These are phyloP conservation scores for Irpex lacteus DNA, from an alignment of 1,284 basidiomycete species.

Conservation along the genomic window DNA sequence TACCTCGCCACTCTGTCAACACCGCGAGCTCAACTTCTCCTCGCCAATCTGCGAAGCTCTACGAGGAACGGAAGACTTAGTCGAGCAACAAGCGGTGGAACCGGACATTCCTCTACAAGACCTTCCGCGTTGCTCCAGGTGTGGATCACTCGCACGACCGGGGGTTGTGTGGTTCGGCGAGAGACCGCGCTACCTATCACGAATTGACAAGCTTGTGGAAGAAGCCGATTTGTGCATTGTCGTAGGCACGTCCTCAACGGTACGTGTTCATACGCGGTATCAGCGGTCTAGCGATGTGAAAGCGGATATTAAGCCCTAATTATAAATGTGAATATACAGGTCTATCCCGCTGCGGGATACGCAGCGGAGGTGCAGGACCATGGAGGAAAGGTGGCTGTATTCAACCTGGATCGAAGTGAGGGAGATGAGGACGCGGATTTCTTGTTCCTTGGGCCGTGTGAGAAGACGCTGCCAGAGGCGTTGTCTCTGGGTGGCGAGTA, in stretches of 20 bases:
- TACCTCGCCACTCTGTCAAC: conserved; percentile 38
- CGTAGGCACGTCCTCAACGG: conserved; percentile 62
- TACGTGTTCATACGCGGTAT: conserved; percentile 25
- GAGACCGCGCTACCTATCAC: conserved; percentile 38
- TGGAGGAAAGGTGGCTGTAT: conserved; percentile 54
- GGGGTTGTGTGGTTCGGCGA: conserved; percentile 72
- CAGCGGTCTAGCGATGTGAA: not conserved
- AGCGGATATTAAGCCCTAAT: not conserved
- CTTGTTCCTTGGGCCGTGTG: conserved; percentile 46
- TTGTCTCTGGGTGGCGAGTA: conserved; percentile 17
- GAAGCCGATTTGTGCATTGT: conserved; percentile 59
- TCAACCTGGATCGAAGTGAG: conserved; percentile 50
- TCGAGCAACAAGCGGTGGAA: conserved; percentile 36
- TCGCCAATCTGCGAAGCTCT: conserved; percentile 54
- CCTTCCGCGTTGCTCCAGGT: conserved; percentile 52
- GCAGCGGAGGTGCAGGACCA: conserved; percentile 32
- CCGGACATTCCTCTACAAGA: conserved; percentile 40
- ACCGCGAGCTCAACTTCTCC: conserved; percentile 37
- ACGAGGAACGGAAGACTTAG: conserved; percentile 46
- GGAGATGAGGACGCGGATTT: conserved; percentile 46
- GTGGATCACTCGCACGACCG: conserved; percentile 50
- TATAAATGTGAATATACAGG: conserved; percentile 24
- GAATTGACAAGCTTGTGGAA: conserved; percentile 43
- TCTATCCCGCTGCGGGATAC: conserved; percentile 46
- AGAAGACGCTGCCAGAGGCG: conserved; percentile 40